phyloP scores from a whole-genome alignment of 2,329 filamentous ascomycete species.

The Fusarium sp. region DNA sequence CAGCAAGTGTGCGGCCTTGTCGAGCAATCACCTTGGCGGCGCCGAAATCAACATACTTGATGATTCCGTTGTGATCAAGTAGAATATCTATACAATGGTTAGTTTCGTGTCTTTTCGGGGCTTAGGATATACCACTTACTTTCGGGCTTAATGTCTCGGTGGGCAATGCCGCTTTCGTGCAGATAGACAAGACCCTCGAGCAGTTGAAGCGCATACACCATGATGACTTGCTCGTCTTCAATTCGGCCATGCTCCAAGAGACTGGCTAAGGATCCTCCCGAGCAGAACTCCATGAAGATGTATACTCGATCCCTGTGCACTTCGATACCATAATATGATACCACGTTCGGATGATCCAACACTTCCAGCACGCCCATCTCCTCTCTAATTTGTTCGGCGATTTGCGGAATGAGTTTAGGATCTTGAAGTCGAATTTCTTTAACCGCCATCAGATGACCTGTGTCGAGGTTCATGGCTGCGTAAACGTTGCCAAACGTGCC shows the following conservation, averaged over 20 bases:
- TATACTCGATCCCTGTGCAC: conserved; percentile 99
- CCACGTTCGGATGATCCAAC: conserved; percentile 96
- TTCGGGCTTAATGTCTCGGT: conserved; percentile 98
- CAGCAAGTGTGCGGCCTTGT: conserved; percentile 87
- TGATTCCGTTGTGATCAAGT: conserved; percentile 96
- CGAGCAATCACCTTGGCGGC: conserved; percentile 97
- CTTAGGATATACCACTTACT: conserved; percentile 71
- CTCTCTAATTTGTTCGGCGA: conserved; percentile 93
- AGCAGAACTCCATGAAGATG: conserved; percentile 99
- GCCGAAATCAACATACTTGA: conserved; percentile 99
- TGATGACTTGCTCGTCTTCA: conserved; percentile 97
- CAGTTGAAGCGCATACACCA: conserved; percentile 95
- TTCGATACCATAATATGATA: conserved; percentile 98
- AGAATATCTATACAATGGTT: conserved; percentile 78
- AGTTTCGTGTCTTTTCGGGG: conserved; percentile 8
- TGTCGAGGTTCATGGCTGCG: conserved; percentile 96
- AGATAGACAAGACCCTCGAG: conserved; percentile 95
- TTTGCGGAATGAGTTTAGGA: conserved; percentile 93
- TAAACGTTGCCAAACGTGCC: conserved; percentile 99
- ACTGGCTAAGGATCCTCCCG: conserved; percentile 90
- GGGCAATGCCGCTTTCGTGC: conserved; percentile 91
- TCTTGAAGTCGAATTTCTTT: conserved; percentile 99
- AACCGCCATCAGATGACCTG: conserved; percentile 96
- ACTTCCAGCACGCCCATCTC: conserved; percentile 98
- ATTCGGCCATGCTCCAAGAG: conserved; percentile 96